phyloP scores from a whole-genome alignment of 2,329 filamentous ascomycete species.

The Cordyceps tenuipes region DNA sequence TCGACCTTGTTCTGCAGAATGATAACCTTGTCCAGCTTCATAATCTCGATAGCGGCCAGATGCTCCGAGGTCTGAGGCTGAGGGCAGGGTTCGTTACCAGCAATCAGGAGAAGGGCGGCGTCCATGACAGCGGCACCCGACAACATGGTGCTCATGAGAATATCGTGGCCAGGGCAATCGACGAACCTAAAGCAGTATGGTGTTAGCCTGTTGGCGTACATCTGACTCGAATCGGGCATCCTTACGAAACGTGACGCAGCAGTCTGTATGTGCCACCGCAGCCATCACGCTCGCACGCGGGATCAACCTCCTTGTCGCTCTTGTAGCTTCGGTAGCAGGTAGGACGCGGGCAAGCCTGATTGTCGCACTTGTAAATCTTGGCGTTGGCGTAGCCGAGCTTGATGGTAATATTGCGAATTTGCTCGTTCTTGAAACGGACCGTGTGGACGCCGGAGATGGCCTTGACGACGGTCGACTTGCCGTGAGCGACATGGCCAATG shows the following conservation, averaged over 20 bases:
- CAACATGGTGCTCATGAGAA: conserved; percentile 99
- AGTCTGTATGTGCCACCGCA: conserved; percentile 82
- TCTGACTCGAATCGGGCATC: neutral
- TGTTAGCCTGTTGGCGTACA: neutral
- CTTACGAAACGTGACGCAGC: conserved; percentile 85
- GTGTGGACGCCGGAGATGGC: conserved; percentile 98
- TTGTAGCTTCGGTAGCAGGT: conserved; percentile 96
- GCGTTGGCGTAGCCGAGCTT: conserved; percentile 99
- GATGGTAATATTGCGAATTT: conserved; percentile 99
- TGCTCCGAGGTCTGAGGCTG: conserved; percentile 98
- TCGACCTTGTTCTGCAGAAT: conserved; percentile 99
- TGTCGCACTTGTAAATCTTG: conserved; percentile 99
- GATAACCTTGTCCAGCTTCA: conserved; percentile 99
- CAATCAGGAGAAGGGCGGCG: conserved; percentile 89
- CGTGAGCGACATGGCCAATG: conserved; percentile 97
- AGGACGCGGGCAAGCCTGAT: conserved; percentile 78
- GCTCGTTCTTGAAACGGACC: conserved; percentile 98
- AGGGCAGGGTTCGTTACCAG: conserved; percentile 95
- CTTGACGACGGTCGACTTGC: conserved; percentile 98
- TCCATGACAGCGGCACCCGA: conserved; percentile 99
- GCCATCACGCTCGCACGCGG: conserved; percentile 87
- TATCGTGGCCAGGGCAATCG: conserved; percentile 98
- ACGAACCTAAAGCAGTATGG: conserved; percentile 59
- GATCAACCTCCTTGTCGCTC: conserved; percentile 98
- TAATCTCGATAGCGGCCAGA: conserved; percentile 97